These are phyloP conservation scores for Fonsecaea monophora DNA, from an alignment of 2,329 filamentous ascomycete genomes.

Conservation along the genomic window DNA sequence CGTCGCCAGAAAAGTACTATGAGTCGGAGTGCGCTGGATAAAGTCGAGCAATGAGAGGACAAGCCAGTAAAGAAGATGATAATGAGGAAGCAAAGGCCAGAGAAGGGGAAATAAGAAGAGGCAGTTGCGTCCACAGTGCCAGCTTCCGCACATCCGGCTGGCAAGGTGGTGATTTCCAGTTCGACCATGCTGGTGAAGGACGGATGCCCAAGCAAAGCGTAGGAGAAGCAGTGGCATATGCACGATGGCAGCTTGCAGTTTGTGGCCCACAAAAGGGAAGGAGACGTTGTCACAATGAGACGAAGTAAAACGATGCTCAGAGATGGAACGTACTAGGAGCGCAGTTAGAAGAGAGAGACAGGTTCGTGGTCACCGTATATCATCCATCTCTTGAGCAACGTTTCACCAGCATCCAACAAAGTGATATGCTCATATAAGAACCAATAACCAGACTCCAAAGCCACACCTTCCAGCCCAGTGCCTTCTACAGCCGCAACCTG, in stretches of 20 bases:
- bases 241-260: constrained; percentile 14
- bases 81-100: background rate
- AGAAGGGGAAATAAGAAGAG: background rate
- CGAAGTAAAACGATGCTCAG: background rate
- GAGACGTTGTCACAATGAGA: background rate
- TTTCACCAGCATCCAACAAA: background rate
- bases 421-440: background rate
- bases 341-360: background rate
- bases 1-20: constrained; percentile 11
- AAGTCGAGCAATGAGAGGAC: constrained; percentile 1
- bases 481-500: background rate
- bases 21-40: constrained; percentile 1
- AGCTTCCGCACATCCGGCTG: background rate
- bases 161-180: background rate
- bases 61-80: background rate
- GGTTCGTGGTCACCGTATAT: background rate
- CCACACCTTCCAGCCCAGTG: background rate
- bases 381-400: background rate
- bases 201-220: background rate
- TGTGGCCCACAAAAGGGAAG: background rate
- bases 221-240: constrained; percentile 1
- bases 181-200: constrained; percentile 1
- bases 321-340: background rate
- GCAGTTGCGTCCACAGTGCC: background rate
- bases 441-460: background rate